Evolutionary conservation across 2,329 filamentous ascomycete species (phyloP).

Genomic region (Fusarium tupiense): DNA sequence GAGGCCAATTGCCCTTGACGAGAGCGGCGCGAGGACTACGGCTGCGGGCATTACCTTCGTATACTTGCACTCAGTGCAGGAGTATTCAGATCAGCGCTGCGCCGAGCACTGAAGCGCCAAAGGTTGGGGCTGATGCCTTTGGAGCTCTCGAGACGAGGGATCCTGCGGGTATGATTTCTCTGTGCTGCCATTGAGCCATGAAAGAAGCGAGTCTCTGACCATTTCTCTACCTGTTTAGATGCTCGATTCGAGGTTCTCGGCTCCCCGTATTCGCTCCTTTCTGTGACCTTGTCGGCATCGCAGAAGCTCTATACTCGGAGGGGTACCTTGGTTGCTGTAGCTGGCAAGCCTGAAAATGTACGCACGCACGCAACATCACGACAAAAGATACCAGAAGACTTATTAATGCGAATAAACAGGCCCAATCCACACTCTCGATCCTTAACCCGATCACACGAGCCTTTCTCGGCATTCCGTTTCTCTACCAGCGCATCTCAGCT

Average conservation of each 20-base stretch:
- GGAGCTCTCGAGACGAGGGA: slow-evolving; percentile 60
- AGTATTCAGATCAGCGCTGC: slow-evolving; percentile 70
- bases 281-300: slow-evolving; percentile 90
- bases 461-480: slow-evolving; percentile 86
- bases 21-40: slow-evolving; percentile 48
- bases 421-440: slow-evolving; percentile 87
- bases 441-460: slow-evolving; percentile 85
- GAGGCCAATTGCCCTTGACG: slow-evolving; percentile 54
- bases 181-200: background rate
- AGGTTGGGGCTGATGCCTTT: slow-evolving; percentile 64
- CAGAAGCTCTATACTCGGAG: slow-evolving; percentile 92
- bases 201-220: slow-evolving; percentile 22
- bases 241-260: slow-evolving; percentile 95
- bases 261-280: slow-evolving; percentile 90
- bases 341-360: slow-evolving; percentile 91
- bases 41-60: slow-evolving; percentile 45
- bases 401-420: slow-evolving; percentile 57
- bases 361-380: slow-evolving; percentile 28
- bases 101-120: slow-evolving; percentile 65
- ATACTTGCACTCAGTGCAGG: slow-evolving; percentile 66
- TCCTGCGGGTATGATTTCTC: slow-evolving; percentile 57
- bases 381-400: background rate
- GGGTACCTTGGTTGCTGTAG: slow-evolving; percentile 89
- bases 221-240: slow-evolving; percentile 65
- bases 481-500: slow-evolving; percentile 91